A percentile compares a stretch with the other conserved stretches of the same genome.
These are phyloP conservation scores for Verticillium tricorpus DNA, from an alignment of 2,329 filamentous ascomycete genomes.

Conservation along the genomic window DNA sequence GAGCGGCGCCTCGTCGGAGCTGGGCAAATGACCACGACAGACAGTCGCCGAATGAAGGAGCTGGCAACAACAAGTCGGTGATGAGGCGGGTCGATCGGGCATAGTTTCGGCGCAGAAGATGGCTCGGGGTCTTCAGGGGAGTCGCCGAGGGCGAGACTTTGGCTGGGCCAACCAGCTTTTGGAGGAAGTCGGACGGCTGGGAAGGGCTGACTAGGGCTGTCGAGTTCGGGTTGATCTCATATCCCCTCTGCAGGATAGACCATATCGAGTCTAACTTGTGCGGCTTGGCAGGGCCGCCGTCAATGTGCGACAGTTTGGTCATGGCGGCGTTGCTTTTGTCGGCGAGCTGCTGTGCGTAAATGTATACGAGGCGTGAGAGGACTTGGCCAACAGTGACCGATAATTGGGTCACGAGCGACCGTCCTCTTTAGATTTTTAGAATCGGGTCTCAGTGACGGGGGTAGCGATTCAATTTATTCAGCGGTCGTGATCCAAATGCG, in stretches of 20 bases:
- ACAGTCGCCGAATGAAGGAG: background rate
- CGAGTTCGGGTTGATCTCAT: background rate
- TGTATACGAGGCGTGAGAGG: background rate
- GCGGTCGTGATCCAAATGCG: too few species aligned
- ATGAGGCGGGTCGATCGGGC: background rate
- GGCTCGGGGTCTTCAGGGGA: background rate
- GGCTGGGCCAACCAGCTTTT: background rate
- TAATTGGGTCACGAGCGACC: too few species aligned
- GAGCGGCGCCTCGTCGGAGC: background rate
- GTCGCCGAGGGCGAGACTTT: background rate
- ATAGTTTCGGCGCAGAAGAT: background rate
- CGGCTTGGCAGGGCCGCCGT: background rate
- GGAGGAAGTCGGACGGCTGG: background rate
- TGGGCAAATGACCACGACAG: background rate
- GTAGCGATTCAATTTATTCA: too few species aligned
- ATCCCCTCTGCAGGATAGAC: background rate
- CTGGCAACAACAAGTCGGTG: background rate
- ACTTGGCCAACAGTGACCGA: background rate
- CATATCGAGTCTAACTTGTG: background rate
- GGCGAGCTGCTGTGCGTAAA: too few species aligned
- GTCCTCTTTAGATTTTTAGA: too few species aligned
- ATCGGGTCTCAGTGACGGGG: too few species aligned
- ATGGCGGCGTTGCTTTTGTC: background rate
- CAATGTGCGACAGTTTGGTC: background rate
- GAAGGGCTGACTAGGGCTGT: background rate